Base-by-base conservation (phyloP, 1,284 basidiomycete genomes). In the Coniophora puteana region DNA sequence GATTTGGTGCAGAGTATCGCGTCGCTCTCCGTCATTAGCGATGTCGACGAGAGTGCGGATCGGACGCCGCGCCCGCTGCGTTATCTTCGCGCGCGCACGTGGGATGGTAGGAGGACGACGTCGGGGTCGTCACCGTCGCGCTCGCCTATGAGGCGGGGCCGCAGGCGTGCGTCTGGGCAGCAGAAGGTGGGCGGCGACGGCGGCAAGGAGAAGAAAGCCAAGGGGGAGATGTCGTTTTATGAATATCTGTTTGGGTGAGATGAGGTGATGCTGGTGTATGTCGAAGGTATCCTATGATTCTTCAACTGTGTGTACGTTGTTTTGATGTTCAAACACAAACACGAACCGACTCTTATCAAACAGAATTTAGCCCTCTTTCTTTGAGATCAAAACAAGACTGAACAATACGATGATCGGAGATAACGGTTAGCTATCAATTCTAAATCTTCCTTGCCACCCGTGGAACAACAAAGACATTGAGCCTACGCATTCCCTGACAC, bases 231-330 rank as follows among this genome's bases (percentile, higher is more conserved):
- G 12, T 32, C 37, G 11, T 71, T 72, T 40, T 65, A 70, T 36
- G 65, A 71, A 36, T 72, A 68, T 45, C 46, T 72, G 6, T 72
- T 64, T 46, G 51, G 58, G 5, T 70, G 51, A 67, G n/a, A n/a
- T n/a, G n/a, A 23, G 24, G 29, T 8, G 7, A 31, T 31, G n/a
- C 6, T 18, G 29, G 29, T n/a, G n/a, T n/a, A n/a, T n/a, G n/a
- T n/a, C n/a, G n/a, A n/a, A n/a, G n/a, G n/a, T n/a, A n/a, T n/a
- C n/a, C n/a, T n/a, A n/a, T n/a, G n/a, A n/a, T n/a, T n/a, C n/a
- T n/a, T n/a, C n/a, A n/a, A n/a, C n/a, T n/a, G n/a, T n/a, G n/a
- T n/a, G n/a, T n/a, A n/a, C n/a, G n/a, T n/a, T n/a, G n/a, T n/a
- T n/a, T n/a, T n/a, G n/a, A n/a, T n/a, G n/a, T n/a, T n/a, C n/a